A percentile compares a stretch with the other conserved stretches of the same genome.
Evolutionary conservation across 1,139 yeast species (phyloP).

Genomic region (Pichia norvegensis): DNA sequence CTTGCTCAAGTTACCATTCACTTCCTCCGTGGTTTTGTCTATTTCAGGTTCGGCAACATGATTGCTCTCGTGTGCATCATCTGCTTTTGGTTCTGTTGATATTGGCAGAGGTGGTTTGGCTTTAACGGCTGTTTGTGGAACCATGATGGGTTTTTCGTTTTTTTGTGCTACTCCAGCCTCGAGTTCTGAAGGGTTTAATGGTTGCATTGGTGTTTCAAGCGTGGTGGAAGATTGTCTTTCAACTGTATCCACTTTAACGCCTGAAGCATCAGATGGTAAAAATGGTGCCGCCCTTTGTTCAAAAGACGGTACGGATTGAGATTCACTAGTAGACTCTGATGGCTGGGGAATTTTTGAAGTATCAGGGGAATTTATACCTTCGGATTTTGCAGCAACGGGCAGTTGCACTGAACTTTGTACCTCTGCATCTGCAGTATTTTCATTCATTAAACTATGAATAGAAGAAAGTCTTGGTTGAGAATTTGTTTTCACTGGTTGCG

Average conservation of each 20-base stretch:
- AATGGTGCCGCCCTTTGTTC: conserved; percentile 6
- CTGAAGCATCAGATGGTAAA: conserved; percentile 4
- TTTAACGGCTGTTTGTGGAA: conserved; percentile 36
- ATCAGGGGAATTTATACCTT: neutral
- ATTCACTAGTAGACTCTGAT: neutral
- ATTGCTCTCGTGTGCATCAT: neutral
- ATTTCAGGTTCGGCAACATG: neutral
- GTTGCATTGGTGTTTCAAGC: neutral
- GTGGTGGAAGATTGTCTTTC: neutral
- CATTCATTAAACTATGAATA: conserved; percentile 31
- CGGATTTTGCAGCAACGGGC: neutral
- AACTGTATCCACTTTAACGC: neutral
- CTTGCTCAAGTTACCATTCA: conserved; percentile 1
- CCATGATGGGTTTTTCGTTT: conserved; percentile 30
- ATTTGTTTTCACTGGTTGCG: neutral
- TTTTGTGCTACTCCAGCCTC: neutral
- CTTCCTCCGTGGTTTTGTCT: neutral
- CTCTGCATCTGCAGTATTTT: conserved; percentile 16
- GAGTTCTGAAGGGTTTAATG: neutral
- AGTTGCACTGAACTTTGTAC: neutral
- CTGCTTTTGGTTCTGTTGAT: neutral
- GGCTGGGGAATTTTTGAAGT: neutral
- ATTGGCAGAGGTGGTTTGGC: conserved; percentile 27
- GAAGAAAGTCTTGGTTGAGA: conserved; percentile 25
- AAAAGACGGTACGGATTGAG: conserved; percentile 2